Conservation (phyloP, 2,329 filamentous ascomycete genomes). For the Cladosporium phlei region DNA sequence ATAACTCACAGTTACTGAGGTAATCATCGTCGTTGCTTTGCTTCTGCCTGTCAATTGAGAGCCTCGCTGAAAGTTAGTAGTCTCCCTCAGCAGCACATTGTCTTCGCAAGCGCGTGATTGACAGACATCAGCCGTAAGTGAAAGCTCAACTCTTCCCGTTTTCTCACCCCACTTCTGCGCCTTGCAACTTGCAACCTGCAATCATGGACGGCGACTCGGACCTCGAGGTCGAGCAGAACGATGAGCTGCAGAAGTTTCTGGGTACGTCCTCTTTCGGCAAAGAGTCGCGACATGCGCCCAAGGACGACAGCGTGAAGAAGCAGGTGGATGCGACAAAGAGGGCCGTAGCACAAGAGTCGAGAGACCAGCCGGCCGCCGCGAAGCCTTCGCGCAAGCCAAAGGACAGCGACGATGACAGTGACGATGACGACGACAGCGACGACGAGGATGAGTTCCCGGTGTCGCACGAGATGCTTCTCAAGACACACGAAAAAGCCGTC, state of each 20-base stretch:
- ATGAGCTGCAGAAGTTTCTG: constrained; percentile 70
- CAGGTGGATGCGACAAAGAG: constrained; percentile 79
- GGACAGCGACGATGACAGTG: constrained; percentile 42
- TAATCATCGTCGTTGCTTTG: background rate
- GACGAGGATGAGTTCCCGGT: constrained; percentile 86
- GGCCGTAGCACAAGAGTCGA: constrained; percentile 23
- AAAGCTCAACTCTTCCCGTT: constrained; percentile 7
- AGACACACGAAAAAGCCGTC: constrained; percentile 84
- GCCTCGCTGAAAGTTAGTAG: no score
- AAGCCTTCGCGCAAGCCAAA: constrained; percentile 22
- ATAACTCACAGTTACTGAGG: no score
- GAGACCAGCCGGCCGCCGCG: constrained; percentile 10
- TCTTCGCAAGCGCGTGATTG: constrained; percentile 4
- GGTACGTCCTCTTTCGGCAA: constrained; percentile 83
- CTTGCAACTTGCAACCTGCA: background rate
- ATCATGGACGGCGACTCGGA: constrained; percentile 17
- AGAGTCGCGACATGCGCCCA: constrained; percentile 50
- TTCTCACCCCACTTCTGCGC: background rate
- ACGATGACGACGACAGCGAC: constrained; percentile 58
- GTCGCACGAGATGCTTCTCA: constrained; percentile 87
- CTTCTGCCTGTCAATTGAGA: no score
- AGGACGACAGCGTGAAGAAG: constrained; percentile 64
- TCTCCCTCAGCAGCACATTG: no score
- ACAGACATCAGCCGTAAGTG: constrained; percentile 10
- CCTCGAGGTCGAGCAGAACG: constrained; percentile 45